Base-by-base conservation (phyloP, 768 basidiomycete genomes). In the Tricholomella constricta region DNA sequence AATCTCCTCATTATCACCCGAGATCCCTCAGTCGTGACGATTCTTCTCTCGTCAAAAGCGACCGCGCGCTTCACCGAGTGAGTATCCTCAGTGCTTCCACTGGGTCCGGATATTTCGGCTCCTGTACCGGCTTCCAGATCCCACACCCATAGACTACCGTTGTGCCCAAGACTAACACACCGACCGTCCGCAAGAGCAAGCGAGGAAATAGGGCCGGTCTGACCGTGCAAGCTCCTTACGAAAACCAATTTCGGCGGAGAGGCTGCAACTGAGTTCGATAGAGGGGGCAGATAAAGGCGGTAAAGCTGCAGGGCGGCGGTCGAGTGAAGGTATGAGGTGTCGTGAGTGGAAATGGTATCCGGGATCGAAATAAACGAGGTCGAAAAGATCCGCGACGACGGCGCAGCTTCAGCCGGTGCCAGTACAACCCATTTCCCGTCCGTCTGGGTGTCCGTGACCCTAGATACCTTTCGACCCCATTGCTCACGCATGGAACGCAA, bases 351-450 rank as follows among this genome's bases (percentile, higher is more conserved):
- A 8, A 47, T 54, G 15, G 48, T 48, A 19, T 34, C 31, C 29
- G 53, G 35, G 12, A 45, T 49, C 3, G 58, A 50, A 11, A 41
- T 35, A 64, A 60, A 44, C 15, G 64, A 46, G n/a, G 52, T 31
- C 6, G 66, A 48, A 14, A 61, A 38, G 6, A 59, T 36, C 34
- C 54, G 48, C 46, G 55, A 51, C 46, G 55, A 52, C 20, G 64
- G 60, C n/a, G 60, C 35, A 10, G 54, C 47, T 55, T 78, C 75
- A 26, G 78, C 83, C 12, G 88, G 83, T 12, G 86, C 89, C 43
- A 91, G 76, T 11, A 92, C 85, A 15, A 83, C 84, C 88, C 89
- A 93, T 75, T 89, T 91, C 8, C 91, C 91, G 62, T 92, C 91
- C 5, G 91, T 89, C 61, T 89, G 85, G 14, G 80, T 85, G 59